These are phyloP conservation scores for Lepiota brunneoincarnata DNA, from an alignment of 768 basidiomycete genomes.

Conservation along the genomic window DNA sequence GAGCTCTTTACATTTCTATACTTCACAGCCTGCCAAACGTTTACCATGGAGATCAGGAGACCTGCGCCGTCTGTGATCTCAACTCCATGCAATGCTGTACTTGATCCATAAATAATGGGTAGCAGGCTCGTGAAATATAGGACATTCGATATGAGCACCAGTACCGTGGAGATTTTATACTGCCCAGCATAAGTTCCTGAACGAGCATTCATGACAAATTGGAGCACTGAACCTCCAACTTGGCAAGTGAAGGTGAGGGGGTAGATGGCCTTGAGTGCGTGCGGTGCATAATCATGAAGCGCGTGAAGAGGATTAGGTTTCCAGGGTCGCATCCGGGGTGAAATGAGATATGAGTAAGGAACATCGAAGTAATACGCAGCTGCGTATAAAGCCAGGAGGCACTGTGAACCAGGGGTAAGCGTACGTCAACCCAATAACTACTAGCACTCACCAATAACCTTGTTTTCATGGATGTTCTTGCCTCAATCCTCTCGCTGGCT, in stretches of 20 bases:
- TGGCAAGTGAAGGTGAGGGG: constrained; percentile 6
- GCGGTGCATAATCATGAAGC: neutral
- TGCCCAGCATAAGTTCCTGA: constrained; percentile 22
- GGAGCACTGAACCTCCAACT: constrained; percentile 16
- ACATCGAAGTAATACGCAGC: neutral
- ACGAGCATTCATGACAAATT: constrained; percentile 22
- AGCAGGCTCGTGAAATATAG: neutral
- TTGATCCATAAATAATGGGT: neutral
- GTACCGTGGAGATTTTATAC: constrained; percentile 11
- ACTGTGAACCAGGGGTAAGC: neutral
- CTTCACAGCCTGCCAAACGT: too few species aligned
- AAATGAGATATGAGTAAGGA: neutral
- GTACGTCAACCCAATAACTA: neutral
- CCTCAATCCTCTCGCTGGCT: constrained; percentile 23
- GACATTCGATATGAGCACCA: neutral
- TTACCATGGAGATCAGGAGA: too few species aligned
- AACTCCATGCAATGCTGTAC: neutral
- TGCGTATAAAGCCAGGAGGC: neutral
- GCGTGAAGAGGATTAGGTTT: neutral
- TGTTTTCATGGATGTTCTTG: neutral
- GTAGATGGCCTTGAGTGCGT: neutral
- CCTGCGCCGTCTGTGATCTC: too few species aligned
- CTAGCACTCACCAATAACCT: neutral
- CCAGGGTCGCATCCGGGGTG: constrained; percentile 1
- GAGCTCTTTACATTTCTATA: too few species aligned